phyloP scores from a whole-genome alignment of 1,139 yeast species.

The Pichia sp. region DNA sequence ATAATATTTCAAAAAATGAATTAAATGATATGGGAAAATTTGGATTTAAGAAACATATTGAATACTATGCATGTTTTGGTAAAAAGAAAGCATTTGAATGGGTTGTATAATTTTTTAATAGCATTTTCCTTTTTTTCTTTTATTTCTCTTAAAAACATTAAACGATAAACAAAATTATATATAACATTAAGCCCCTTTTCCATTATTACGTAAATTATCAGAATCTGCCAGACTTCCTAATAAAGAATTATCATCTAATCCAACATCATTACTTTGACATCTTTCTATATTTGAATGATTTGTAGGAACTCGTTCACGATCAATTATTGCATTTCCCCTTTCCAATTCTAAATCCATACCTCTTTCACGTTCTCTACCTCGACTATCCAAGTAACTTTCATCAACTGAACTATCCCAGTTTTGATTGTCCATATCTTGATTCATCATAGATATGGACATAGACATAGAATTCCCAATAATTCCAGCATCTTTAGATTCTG shows the following conservation, averaged over 20 bases:
- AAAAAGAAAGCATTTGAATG: slow-evolving; percentile 22
- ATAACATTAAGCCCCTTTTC: not conserved
- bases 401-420: slow-evolving; percentile 16
- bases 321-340: too few species aligned
- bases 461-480: not conserved
- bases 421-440: slow-evolving; percentile 12
- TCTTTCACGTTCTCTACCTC: slow-evolving; percentile 10
- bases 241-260: not conserved
- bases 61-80: slow-evolving; percentile 21
- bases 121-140: too few species aligned
- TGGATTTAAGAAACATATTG: slow-evolving; percentile 23
- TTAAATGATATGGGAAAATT: slow-evolving; percentile 17
- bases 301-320: not conserved
- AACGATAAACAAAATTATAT: not conserved
- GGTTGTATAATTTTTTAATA: slow-evolving; percentile 12
- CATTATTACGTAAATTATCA: not conserved
- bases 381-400: slow-evolving; percentile 14
- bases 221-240: slow-evolving; percentile 3
- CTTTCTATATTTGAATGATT: not conserved
- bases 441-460: not conserved
- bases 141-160: too few species aligned
- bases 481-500: not conserved
- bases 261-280: not conserved
- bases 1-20: slow-evolving; percentile 13
- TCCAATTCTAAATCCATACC: too few species aligned